phyloP scores from a whole-genome alignment of 176 grass and related monocot species.

The Eragrostis curvula region DNA sequence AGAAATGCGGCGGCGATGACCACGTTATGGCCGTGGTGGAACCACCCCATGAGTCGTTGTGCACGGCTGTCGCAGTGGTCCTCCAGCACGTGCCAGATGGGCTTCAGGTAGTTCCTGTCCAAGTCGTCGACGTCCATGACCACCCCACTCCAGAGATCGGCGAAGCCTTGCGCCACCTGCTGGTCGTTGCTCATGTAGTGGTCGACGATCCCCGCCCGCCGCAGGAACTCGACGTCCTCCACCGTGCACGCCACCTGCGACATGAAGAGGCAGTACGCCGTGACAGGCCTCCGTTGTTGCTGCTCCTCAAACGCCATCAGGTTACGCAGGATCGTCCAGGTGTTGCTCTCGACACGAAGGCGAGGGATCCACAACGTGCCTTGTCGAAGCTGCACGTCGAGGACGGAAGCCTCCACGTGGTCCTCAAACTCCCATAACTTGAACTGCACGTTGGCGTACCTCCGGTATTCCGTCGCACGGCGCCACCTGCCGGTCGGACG shows the following conservation, averaged over 20 bases:
- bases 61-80: neutral
- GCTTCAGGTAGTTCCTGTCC: neutral
- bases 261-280: constrained; percentile 38
- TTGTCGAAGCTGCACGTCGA: neutral
- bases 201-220: neutral
- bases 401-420: neutral
- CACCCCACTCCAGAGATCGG: neutral
- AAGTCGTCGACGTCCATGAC: neutral
- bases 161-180: neutral
- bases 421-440: neutral
- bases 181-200: neutral
- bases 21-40: neutral
- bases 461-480: neutral
- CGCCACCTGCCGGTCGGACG: neutral
- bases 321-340: constrained; percentile 23
- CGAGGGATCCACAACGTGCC: neutral
- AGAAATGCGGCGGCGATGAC: neutral
- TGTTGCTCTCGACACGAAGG: neutral
- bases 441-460: neutral
- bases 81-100: neutral
- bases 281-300: neutral
- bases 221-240: neutral
- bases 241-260: constrained; percentile 13
- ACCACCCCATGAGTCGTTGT: neutral
- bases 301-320: constrained; percentile 30